Base-by-base conservation (phyloP, 805 yeast species). In the Metschnikowia santaceciliae region DNA sequence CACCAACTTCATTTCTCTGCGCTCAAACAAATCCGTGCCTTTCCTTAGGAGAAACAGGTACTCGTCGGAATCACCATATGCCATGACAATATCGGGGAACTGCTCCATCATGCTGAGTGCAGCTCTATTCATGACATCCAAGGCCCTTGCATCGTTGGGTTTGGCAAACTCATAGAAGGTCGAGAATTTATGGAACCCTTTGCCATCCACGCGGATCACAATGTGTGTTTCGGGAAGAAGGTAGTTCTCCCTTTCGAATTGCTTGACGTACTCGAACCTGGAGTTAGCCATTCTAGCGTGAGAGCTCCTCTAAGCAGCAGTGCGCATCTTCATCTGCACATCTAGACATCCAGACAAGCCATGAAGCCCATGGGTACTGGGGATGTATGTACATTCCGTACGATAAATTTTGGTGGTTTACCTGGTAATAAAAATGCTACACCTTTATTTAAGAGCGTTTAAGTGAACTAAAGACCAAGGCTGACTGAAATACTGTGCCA, bases 51-150 rank as follows among this genome's bases (percentile, higher is more conserved):
- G 78, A 66, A 92, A 92, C 13, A 92, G 85, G 64, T 87, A 94
- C 70, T 94, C 99, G 67, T 94, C 99, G 36, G 96, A 86, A 61
- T 94, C 98, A 0, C 99, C 99, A 64, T 86, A 94, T 0, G 96
- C 96, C 65, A 91, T 56, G 8, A 84, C 61, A 0, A 89, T 77
- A 55, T 94, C 98, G 7, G 86, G 80, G 38, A 89, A 80, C 36
- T 78, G 75, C 32, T 76, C 67, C 72, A 88, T 78, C 10, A 90
- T 77, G 44, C 79, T 77, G 53, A 65, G 59, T 0, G 98, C 98
- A 3, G 96, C 83, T 2, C 76, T 72, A 69, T 90, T 94, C 90
- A 94, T 90, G 53, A 90, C 79, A 1, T 73, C 69, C 32, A 94
- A 67, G 0, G 98, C 98, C 22, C 82, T 64, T 26, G 67, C 54